A percentile compares a stretch with the other conserved stretches of the same genome.
phyloP scores from a whole-genome alignment of 2,329 filamentous ascomycete species.

The Xylaria sp. region DNA sequence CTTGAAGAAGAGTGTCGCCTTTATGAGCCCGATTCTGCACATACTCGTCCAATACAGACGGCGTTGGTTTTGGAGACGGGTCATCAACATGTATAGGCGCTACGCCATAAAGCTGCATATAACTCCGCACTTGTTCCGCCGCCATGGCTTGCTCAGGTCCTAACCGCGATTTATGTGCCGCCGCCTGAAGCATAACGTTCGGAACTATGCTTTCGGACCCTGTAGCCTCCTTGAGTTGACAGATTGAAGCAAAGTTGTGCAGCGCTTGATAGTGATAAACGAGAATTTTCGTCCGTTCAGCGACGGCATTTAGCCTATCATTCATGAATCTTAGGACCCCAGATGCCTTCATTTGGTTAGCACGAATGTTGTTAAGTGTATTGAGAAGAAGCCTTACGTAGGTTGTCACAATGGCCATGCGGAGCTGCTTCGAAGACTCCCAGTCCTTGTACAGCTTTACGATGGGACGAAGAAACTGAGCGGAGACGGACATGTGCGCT shows the following conservation, averaged over 20 bases:
- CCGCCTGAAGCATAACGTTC: background rate
- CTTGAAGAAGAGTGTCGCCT: conserved; percentile 41
- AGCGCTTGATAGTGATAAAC: conserved; percentile 36
- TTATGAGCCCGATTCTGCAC: conserved; percentile 45
- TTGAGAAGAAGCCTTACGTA: conserved; percentile 34
- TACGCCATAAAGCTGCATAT: conserved; percentile 45
- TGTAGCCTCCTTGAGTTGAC: conserved; percentile 9
- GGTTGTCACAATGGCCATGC: conserved; percentile 29
- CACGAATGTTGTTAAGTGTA: background rate
- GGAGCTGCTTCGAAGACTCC: conserved; percentile 20
- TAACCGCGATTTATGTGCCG: conserved; percentile 10
- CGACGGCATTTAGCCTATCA: conserved; percentile 30
- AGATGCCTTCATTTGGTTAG: conserved; percentile 30
- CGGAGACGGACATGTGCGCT: conserved; percentile 51
- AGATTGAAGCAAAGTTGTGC: conserved; percentile 23
- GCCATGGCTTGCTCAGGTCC: conserved; percentile 24
- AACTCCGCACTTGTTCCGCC: conserved; percentile 37
- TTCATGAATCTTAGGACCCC: conserved; percentile 37
- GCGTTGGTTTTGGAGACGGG: conserved; percentile 23
- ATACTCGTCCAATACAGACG: conserved; percentile 41
- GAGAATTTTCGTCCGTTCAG: conserved; percentile 30
- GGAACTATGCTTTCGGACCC: background rate
- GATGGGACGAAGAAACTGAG: conserved; percentile 47
- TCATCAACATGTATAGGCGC: conserved; percentile 38
- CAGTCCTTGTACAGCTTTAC: conserved; percentile 28